Conservation (phyloP, 192 early-diverging fungal species). For the Podila horticola region DNA sequence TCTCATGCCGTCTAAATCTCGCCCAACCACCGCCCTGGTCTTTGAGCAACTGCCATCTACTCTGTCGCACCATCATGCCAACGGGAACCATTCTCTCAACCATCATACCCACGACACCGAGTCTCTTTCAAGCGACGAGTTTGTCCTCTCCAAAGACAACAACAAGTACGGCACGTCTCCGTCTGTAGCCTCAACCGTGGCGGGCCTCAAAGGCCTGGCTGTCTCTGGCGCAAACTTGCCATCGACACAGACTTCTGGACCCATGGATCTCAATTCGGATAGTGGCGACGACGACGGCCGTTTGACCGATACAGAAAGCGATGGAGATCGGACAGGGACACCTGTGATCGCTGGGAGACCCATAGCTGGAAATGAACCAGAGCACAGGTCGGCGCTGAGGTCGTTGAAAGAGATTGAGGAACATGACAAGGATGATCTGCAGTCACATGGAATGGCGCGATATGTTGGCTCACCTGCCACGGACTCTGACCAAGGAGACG, state of each 20-base stretch:
- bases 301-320: constrained; percentile 39
- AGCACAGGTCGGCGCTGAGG: constrained; percentile 10
- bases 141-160: constrained; percentile 22
- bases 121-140: constrained; percentile 41
- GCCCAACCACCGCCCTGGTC: constrained; percentile 40
- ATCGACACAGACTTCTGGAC: background rate
- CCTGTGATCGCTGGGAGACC: constrained; percentile 28
- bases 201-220: background rate
- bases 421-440: constrained; percentile 29
- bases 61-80: constrained; percentile 1
- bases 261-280: constrained; percentile 10
- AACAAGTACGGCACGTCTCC: background rate
- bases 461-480: constrained; percentile 3
- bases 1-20: constrained; percentile 39
- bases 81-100: background rate
- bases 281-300: constrained; percentile 37
- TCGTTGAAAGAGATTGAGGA: constrained; percentile 40
- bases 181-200: background rate
- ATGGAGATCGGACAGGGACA: constrained; percentile 19
- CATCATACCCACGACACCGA: constrained; percentile 16
- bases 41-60: constrained; percentile 17
- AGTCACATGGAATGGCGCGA: constrained; percentile 11
- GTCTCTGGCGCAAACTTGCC: background rate
- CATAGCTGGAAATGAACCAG: background rate
- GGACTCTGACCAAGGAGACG: constrained; percentile 19